phyloP scores from a whole-genome alignment of 768 basidiomycete species.

The Sistotremastrum niveocremeum region DNA sequence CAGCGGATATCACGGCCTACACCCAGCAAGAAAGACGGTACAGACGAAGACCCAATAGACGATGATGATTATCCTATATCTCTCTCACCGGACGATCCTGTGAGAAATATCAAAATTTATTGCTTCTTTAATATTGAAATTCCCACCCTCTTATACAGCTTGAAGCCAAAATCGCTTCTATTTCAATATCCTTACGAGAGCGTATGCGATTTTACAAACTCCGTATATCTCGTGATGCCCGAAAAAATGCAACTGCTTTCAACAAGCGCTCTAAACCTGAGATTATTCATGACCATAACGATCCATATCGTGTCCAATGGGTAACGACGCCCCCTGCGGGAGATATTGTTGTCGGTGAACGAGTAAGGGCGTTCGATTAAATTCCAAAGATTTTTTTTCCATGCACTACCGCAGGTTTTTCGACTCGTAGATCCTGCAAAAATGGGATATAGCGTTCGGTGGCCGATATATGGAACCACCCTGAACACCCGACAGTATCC shows the following conservation, averaged over 20 bases:
- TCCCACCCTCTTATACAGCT: slow-evolving; percentile 31
- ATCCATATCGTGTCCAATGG: slow-evolving; percentile 79
- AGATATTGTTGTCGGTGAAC: slow-evolving; percentile 55
- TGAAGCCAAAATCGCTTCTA: slow-evolving; percentile 59
- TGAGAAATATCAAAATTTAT: slow-evolving; percentile 19
- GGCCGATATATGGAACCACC: slow-evolving; percentile 69
- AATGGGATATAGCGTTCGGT: slow-evolving; percentile 60
- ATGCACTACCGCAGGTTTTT: slow-evolving; percentile 37
- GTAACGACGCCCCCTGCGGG: slow-evolving; percentile 38
- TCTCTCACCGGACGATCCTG: slow-evolving; percentile 45
- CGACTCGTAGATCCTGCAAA: slow-evolving; percentile 53
- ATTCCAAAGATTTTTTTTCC: slow-evolving; percentile 4
- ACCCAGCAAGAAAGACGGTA: slow-evolving; percentile 10
- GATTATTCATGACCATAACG: slow-evolving; percentile 73
- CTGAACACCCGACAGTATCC: slow-evolving; percentile 76
- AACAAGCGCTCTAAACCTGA: slow-evolving; percentile 80
- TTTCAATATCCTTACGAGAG: slow-evolving; percentile 60
- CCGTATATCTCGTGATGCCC: slow-evolving; percentile 56
- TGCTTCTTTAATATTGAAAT: neutral
- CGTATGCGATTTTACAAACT: slow-evolving; percentile 81
- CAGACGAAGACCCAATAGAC: slow-evolving; percentile 11
- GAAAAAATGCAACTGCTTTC: slow-evolving; percentile 57
- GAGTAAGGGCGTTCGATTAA: slow-evolving; percentile 26
- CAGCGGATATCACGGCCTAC: slow-evolving; percentile 42
- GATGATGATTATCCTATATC: slow-evolving; percentile 40